Evolutionary conservation across 768 basidiomycete genomes (phyloP), one percentile per base, ranked within the genome.

Genomic region (Cubamyces sp.): DNA sequence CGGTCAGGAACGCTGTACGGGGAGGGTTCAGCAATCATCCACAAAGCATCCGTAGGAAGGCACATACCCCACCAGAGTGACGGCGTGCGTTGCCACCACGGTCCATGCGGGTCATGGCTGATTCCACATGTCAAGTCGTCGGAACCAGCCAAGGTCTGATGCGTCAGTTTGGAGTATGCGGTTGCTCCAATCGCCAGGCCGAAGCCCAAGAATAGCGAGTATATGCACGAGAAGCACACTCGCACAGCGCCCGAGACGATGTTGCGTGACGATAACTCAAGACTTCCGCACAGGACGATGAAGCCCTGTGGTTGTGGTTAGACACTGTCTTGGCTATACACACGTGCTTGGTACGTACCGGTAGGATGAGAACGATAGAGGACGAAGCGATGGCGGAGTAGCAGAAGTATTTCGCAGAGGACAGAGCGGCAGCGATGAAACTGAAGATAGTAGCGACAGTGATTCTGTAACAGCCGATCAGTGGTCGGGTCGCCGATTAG

Each of bases 201-300:
- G 70, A 95, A 92, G 0, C 89, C 68, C 8, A 90, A 78, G 72
- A 87, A 88, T 18, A 88, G 78, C n/a, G 89, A 87, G 69, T 94
- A 95, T 59, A 90, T 81, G 54, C 91, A 79, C 25, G 90, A 83
- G 68, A 90, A 94, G 66, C 90, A 90, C 16, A 94, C 79, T 41
- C 91, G 82, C 34, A 94, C 92, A 12, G 91, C 87, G n/a, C 94
- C 92, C 0, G 91, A 81, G 30, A 93, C 85, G 68, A 96, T 87
- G 64, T 90, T 91, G 18, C 91, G 83, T 3, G 91, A 88, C 61
- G 91, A 84, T 21, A 94, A 75, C 70, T 94, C 93, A 30, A 94
- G 84, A 12, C 87, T 82, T 51, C 89, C 94, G 67, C 79, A 82
- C 15, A 90, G 81, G 11, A 90, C 85, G 53, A 90, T 84, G 62